Conservation (phyloP, 2,329 filamentous ascomycete genomes). For the Dissoconium aciculare region DNA sequence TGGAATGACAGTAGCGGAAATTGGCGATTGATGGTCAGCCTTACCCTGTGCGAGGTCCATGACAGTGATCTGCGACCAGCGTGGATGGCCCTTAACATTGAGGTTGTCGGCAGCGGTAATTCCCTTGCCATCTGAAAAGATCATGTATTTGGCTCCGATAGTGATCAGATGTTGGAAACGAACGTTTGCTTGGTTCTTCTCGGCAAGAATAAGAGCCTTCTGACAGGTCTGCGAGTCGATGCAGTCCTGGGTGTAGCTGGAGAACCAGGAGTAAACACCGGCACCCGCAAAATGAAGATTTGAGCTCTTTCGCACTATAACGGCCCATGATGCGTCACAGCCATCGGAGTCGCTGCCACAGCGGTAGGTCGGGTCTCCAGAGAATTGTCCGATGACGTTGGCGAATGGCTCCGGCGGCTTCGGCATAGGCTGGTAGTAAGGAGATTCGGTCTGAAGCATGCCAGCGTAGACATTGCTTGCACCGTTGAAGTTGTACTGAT, state of each 20-base stretch:
- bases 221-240: conserved; percentile 2
- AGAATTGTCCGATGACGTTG: neutral
- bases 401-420: neutral
- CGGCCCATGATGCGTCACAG: conserved; percentile 23
- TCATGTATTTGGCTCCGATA: conserved; percentile 1
- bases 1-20: too few relatives aligned
- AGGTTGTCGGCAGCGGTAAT: conserved; percentile 1
- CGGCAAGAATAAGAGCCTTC: neutral
- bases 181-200: neutral
- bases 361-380: neutral
- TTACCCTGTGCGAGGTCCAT: too few relatives aligned
- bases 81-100: neutral
- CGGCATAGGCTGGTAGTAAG: conserved; percentile 33
- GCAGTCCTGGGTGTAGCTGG: conserved; percentile 40
- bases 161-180: conserved; percentile 1
- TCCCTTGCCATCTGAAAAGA: neutral
- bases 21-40: too few relatives aligned
- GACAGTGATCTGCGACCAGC: conserved; percentile 1
- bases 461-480: conserved; percentile 70
- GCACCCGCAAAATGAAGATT: conserved; percentile 33
- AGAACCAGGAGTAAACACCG: conserved; percentile 46
- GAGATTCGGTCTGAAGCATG: conserved; percentile 77
- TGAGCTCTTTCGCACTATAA: conserved; percentile 51
- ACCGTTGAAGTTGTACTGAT: conserved; percentile 72
- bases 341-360: neutral